phyloP scores from a whole-genome alignment of 2,329 filamentous ascomycete genomes.

The Fusarium liriodendri region DNA sequence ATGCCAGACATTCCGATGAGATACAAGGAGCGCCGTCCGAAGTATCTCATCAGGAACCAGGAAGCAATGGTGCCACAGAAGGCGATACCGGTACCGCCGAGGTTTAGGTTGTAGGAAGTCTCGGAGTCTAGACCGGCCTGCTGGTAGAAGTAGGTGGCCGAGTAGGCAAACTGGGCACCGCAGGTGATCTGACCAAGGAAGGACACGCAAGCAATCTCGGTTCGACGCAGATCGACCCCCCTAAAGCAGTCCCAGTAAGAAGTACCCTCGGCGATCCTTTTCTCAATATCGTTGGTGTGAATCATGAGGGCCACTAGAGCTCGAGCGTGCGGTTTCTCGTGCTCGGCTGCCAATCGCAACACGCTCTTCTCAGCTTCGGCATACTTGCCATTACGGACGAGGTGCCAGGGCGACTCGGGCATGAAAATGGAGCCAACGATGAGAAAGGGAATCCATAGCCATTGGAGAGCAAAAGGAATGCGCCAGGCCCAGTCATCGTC shows the following conservation, averaged over 20 bases:
- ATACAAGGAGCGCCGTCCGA: neutral
- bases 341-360: no score
- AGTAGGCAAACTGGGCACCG: neutral
- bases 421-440: neutral
- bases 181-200: neutral
- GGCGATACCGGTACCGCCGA: neutral
- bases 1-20: neutral
- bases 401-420: neutral
- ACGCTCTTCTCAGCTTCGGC: neutral
- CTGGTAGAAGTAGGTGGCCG: neutral
- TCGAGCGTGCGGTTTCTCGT: no score
- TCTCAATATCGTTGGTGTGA: neutral
- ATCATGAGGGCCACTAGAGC: neutral
- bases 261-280: neutral
- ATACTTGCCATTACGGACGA: neutral
- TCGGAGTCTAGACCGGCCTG: neutral
- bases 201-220: neutral
- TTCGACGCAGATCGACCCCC: neutral
- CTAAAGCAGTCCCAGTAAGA: neutral
- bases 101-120: neutral
- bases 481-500: neutral
- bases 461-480: neutral
- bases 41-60: neutral
- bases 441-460: neutral
- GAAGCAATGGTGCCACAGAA: neutral